Evolutionary conservation across 1,284 basidiomycete species (phyloP), one percentile per base, ranked within the genome.

Genomic region (Puccinia polysora): DNA sequence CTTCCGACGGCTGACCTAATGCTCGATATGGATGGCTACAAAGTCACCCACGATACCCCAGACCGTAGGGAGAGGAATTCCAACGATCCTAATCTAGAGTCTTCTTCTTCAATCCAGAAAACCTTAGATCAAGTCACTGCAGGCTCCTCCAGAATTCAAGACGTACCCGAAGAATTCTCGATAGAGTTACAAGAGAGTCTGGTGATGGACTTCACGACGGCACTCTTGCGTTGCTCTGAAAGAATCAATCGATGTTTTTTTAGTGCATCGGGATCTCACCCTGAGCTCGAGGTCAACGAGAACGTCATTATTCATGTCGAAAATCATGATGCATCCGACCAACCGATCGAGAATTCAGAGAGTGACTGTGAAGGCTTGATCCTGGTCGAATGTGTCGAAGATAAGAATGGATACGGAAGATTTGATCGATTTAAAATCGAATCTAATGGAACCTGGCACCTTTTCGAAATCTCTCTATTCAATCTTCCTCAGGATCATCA

Each of bases 381-480:
- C 53, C 25, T 47, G 20, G 65, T 68, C 4, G 65, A 68, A 45
- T 23, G 49, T 5, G 34, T 49, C 28, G 56, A 70, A 60, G 55
- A 47, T 18, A 36, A 45, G 34, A 58, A 70, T 50, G 56, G 67
- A 32, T 38, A 20, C 12, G 43, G 56, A 38, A 30, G 40, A 14
- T 70, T 58, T 62, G 67, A 82, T 73, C 78, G 80, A 50, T 84
- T 84, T 74, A 78, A 81, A 28, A 76, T 85, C 8, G 79, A 81
- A 56, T 80, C 81, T 25, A 78, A 80, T 14, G 79, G 79, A 10
- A 76, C 77, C 6, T 75, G 77, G 12, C 82, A 84, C 74, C 76
- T 80, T 2, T 85, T 85, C 73, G 83, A 84, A 77, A 75, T 85
- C 36, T 77, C 80, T n/a, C 30, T 68, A 23, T 68, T 8, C 77